Evolutionary conservation across 371 early-diverging fungal species (phyloP), one percentile per base, ranked within the genome.

Genomic region (Mucor plumbeus): DNA sequence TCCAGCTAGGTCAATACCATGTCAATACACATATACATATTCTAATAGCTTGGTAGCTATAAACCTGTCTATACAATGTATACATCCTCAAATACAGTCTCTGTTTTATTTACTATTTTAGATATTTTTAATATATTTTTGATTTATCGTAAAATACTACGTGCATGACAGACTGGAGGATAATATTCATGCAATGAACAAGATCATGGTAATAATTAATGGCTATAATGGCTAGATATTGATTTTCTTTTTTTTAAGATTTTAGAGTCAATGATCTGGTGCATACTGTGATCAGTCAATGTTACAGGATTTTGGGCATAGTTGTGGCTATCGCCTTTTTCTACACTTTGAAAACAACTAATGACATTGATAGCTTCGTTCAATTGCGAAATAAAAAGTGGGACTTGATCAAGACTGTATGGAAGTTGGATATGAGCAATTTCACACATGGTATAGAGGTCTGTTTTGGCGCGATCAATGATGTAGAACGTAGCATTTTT

Each of bases 401-500:
- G 50, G 17, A 63, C 68, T 63, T 68, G 68, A 63, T 68, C 68
- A 68, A 68, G 63, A 41, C 59, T 68, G 68, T 38, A 57, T 36
- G 59, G 48, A 14, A 68, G 63, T 63, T 68, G 59, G 69, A 68
- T 68, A 59, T 68, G 69, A 63, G 63, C 63, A 59, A 63, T 59
- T 68, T 63, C 69, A 63, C 64, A 63, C 63, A 68, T 68, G 7
- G 26, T 63, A 63, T 68, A 68, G 53, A 68, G 59, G 43, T 68
- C 63, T 3, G 34, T 40, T 63, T 68, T 57, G 54, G 59, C 55
- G 69, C 69, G 58, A 65, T 43, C 47, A 61, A 57, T 38, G 44
- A 62, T 68, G 59, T 68, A 63, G 69, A 68, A 68, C 34, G 69
- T 68, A 36, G 64, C 63, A 68, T 68, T 59, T 69, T 69, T 69